These are phyloP conservation scores for Venturia asperata DNA, from an alignment of 2,329 filamentous ascomycete species.

Conservation along the genomic window DNA sequence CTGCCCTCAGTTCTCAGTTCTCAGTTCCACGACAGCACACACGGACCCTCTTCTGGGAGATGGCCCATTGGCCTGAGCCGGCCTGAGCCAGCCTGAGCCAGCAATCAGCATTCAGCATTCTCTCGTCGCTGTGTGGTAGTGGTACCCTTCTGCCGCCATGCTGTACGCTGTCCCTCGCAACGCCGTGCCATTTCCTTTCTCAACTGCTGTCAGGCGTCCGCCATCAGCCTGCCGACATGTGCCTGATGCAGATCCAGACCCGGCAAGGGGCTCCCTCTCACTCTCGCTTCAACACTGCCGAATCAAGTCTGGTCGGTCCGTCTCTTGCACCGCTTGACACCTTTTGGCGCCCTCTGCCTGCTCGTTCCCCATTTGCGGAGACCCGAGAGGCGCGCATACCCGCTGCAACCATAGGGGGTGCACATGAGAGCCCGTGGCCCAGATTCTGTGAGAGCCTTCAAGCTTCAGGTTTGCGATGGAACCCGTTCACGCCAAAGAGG, in stretches of 20 bases:
- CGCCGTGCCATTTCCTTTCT: neutral
- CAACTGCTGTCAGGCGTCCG: slow-evolving; percentile 12
- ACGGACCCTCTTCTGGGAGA: neutral
- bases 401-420: slow-evolving; percentile 6
- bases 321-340: slow-evolving; percentile 12
- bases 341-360: neutral
- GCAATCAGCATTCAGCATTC: too few relatives aligned
- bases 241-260: neutral
- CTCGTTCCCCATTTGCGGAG: slow-evolving; percentile 14
- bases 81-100: too few relatives aligned
- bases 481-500: neutral
- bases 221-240: neutral
- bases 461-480: neutral
- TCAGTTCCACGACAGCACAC: slow-evolving; percentile 2
- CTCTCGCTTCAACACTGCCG: neutral
- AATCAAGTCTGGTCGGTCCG: neutral
- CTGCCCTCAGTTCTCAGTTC: neutral
- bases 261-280: neutral
- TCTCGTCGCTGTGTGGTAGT: neutral
- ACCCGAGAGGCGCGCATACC: slow-evolving; percentile 13
- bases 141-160: neutral
- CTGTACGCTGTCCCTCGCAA: slow-evolving; percentile 2
- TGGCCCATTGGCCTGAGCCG: slow-evolving; percentile 9
- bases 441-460: neutral
- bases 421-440: too few relatives aligned